phyloP scores from a whole-genome alignment of 805 yeast species.

The Candida takata region DNA sequence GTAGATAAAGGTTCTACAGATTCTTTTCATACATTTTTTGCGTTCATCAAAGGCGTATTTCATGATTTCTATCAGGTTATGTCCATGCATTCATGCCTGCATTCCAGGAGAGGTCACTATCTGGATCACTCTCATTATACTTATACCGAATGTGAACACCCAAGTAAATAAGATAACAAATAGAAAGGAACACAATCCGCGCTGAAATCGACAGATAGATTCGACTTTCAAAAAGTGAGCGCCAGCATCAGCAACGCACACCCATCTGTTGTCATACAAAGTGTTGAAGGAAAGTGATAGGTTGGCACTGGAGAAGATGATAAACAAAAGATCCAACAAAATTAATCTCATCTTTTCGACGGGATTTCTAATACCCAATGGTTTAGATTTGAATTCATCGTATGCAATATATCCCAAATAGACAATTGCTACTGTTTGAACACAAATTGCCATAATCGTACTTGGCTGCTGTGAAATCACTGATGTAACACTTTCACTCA shows the following conservation, averaged over 20 bases:
- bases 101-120: slow-evolving; percentile 32
- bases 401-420: slow-evolving; percentile 77
- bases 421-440: slow-evolving; percentile 68
- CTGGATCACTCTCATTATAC: slow-evolving; percentile 77
- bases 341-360: slow-evolving; percentile 74
- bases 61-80: too few relatives aligned
- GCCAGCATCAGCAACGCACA: slow-evolving; percentile 36
- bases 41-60: too few relatives aligned
- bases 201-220: slow-evolving; percentile 69
- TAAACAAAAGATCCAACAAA: slow-evolving; percentile 76
- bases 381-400: slow-evolving; percentile 90
- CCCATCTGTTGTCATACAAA: slow-evolving; percentile 76
- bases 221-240: slow-evolving; percentile 29
- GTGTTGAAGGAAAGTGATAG: slow-evolving; percentile 81
- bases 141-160: slow-evolving; percentile 80
- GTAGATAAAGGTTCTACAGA: too few relatives aligned
- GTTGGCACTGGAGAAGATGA: slow-evolving; percentile 85
- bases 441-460: slow-evolving; percentile 86
- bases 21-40: too few relatives aligned
- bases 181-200: slow-evolving; percentile 70
- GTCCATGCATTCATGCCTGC: not conserved
- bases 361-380: slow-evolving; percentile 84
- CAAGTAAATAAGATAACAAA: slow-evolving; percentile 71
- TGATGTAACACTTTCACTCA: slow-evolving; percentile 6
- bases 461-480: slow-evolving; percentile 71